Base-by-base conservation (phyloP, 805 yeast species). In the Lipomyces starkeyi region DNA sequence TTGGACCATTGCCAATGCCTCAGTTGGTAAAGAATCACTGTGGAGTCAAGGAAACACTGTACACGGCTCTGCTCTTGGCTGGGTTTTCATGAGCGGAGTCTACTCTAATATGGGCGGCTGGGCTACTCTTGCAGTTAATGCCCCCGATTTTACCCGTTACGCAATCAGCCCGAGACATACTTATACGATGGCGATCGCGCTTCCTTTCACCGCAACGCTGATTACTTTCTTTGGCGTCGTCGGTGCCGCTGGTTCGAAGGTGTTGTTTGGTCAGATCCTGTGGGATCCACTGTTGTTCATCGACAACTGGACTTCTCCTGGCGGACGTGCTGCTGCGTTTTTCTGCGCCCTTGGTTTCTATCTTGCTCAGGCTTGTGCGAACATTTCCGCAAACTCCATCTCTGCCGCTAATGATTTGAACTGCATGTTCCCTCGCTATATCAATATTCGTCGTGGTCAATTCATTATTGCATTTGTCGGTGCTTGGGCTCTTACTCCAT, bases 241-340 rank as follows among this genome's bases (percentile, higher is more conserved):
- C 58, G 70, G 65, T 5, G 71, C 75, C 14, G 67, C 73, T 25
- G 71, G 74, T 22, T 76, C 81, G 17, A 64, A 76, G n/a, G 78
- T 76, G 11, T 71, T 77, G 13, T 80, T 79, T 65, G 84, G 83
- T n/a, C 79, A 77, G 57, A 74, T 77, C 64, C 74, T 81, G 63
- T 85, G 88, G 88, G 80, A 81, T 71, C 87, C 87, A 4, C 78
- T 80, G 66, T 79, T 78, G 54, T 79, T 84, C 57, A 76, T 79
- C 9, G 79, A 81, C 56, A 74, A 76, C 61, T 82, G 83, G 73
- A 73, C 78, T 40, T 72, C 83, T 34, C 76, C 73, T 53, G 77
- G 93, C 34, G 86, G 88, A 68, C 83, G 97, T 71, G 93, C 89
- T 22, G 97, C 96, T 73, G 95, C 88, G 9, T 91, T 91, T 77